Evolutionary conservation across 176 grass and related monocot species (phyloP), one percentile per base, ranked within the genome.

Genomic region (Themeda triandra): DNA sequence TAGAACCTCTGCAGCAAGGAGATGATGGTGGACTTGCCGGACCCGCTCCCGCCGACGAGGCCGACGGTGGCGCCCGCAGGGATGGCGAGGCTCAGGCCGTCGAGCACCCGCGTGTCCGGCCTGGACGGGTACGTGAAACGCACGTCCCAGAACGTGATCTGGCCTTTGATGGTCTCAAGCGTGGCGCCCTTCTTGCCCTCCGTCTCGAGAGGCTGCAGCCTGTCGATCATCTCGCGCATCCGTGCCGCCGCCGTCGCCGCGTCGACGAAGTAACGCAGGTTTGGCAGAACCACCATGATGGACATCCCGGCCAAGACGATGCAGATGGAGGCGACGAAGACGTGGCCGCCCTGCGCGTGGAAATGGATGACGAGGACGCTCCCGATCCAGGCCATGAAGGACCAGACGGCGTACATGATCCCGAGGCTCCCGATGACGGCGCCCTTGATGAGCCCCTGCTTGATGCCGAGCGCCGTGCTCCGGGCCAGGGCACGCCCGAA

Each of bases 1-100:
- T 42, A 97, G 79, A 97, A 93, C 63, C 91, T 73, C 76, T 92
- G 80, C 75, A 93, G 56, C 84, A 97, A 25, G 6, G 91, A 87
- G 58, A 97, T 84, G 10, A 87, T 45, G 4, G 89, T 93, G 25
- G 88, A 89, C 73, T 93, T 97, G 2, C 94, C 87, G 0, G 86
- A 91, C 13, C 89, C 87, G 15, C 87, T 97, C 21, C 81, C 33
- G 33, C 91, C 89, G 35, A 93, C 87, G 17, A 97, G 82, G 6
- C 89, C 87, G 25, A 91, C 73, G 24, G 82, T 97, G 2, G 32
- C 62, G 49, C 94, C 70, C n/a, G 81, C 87, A 0, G 63, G 0
- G 32, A 97, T 75, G 25, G 63, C 41, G 14, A 93, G 83, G 62
- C 29, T 86, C 23, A 93, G 65, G 66, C 88, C 83, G 13, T 68